Conservation (phyloP, 495 filamentous ascomycete species). For the Talaromyces liani region DNA sequence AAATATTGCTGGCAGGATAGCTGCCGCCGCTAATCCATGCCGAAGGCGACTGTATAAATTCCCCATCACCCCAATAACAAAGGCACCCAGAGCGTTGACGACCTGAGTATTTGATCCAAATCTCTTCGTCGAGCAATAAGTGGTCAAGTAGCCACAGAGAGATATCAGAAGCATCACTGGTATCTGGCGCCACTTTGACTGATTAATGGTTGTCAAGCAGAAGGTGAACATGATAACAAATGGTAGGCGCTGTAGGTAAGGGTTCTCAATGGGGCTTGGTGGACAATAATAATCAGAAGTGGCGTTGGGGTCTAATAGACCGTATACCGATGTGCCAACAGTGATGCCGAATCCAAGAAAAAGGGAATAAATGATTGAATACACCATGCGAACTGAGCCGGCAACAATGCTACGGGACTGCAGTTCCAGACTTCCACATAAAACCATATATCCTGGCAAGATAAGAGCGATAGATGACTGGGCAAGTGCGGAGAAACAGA, state of each 20-base stretch:
- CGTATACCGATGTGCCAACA: constrained; percentile 85
- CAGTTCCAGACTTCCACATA: constrained; percentile 79
- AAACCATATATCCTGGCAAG: constrained; percentile 78
- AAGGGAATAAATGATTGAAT: constrained; percentile 89
- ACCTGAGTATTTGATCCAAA: constrained; percentile 77
- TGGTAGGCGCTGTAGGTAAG: constrained; percentile 47
- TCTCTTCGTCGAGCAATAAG: constrained; percentile 64
- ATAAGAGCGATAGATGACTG: constrained; percentile 91
- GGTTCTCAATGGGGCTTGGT: constrained; percentile 41
- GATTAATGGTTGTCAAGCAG: constrained; percentile 78
- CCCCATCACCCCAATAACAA: constrained; percentile 77
- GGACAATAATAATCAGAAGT: constrained; percentile 65
- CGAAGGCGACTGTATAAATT: constrained; percentile 82
- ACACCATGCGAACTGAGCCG: constrained; percentile 90
- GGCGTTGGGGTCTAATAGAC: constrained; percentile 68
- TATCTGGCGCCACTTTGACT: constrained; percentile 82
- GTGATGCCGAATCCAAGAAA: constrained; percentile 98
- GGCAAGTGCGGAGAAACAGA: constrained; percentile 90
- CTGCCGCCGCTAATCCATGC: constrained; percentile 79
- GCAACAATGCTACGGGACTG: constrained; percentile 82
- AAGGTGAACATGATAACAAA: constrained; percentile 80
- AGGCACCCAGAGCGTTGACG: constrained; percentile 73
- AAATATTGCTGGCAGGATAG: constrained; percentile 88
- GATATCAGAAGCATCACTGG: constrained; percentile 82
- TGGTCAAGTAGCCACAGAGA: constrained; percentile 79